Percentiles rank a stretch among this genome's conserved stretches.
phyloP scores from a whole-genome alignment of 2,329 filamentous ascomycete genomes.

The Ophiocordyceps polyrhachis-furcata region DNA sequence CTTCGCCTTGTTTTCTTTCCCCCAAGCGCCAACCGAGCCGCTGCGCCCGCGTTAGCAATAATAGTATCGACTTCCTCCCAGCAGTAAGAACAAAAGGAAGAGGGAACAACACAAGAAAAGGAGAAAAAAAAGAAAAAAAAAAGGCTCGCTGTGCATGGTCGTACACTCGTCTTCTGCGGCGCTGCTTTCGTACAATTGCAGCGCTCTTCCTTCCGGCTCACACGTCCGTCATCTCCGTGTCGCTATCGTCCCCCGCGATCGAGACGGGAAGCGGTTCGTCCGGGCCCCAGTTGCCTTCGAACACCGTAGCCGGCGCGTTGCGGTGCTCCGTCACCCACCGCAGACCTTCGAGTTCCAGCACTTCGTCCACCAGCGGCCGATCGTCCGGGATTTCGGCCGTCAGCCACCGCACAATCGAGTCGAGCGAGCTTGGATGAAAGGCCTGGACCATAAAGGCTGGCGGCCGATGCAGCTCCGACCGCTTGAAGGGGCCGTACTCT shows the following conservation, averaged over 20 bases:
- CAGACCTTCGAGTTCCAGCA: conserved; percentile 56
- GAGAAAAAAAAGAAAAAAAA: conserved; percentile 4
- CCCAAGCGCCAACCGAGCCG: background rate
- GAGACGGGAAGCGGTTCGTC: conserved; percentile 28
- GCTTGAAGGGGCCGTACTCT: conserved; percentile 26
- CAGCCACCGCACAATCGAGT: conserved; percentile 76
- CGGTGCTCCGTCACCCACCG: conserved; percentile 63
- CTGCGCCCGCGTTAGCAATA: background rate
- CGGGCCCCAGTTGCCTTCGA: conserved; percentile 90
- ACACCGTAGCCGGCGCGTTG: conserved; percentile 80
- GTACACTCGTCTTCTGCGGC: conserved; percentile 8
- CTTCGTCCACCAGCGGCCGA: conserved; percentile 55
- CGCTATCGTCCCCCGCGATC: conserved; percentile 16
- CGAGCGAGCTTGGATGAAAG: conserved; percentile 54
- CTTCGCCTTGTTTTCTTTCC: background rate
- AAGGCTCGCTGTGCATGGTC: conserved; percentile 9
- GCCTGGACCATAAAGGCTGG: conserved; percentile 80
- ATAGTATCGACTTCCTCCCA: background rate
- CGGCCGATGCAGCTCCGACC: conserved; percentile 38
- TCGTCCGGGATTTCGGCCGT: conserved; percentile 54
- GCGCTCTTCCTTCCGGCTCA: conserved; percentile 11
- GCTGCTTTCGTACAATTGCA: background rate
- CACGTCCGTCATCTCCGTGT: conserved; percentile 42
- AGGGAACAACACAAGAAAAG: conserved; percentile 2
- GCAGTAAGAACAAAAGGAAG: background rate